phyloP scores from a whole-genome alignment of 1,139 yeast species.

The Taphrina sp. region DNA sequence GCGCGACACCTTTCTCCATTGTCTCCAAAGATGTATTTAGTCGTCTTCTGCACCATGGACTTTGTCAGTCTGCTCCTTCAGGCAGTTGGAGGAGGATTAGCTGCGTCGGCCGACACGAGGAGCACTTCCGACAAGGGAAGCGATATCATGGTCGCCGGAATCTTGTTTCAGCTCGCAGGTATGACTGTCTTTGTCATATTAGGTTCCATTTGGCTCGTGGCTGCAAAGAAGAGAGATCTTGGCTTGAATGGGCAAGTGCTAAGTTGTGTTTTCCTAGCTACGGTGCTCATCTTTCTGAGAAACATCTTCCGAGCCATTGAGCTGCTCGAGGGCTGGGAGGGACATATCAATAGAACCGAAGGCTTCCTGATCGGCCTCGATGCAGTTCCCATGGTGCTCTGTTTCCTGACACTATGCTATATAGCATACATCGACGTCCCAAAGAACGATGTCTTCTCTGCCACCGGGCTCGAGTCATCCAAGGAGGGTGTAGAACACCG shows the following conservation, averaged over 20 bases:
- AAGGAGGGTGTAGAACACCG: too few relatives aligned
- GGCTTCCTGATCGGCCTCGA: constrained; percentile 73
- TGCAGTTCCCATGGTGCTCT: constrained; percentile 60
- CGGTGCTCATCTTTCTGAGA: constrained; percentile 63
- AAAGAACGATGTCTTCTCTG: neutral
- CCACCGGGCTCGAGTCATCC: too few relatives aligned
- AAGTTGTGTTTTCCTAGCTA: constrained; percentile 44
- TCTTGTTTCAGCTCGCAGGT: constrained; percentile 71
- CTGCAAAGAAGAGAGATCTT: constrained; percentile 47
- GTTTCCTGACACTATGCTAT: constrained; percentile 10
- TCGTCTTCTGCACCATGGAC: constrained; percentile 27
- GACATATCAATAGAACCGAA: constrained; percentile 68
- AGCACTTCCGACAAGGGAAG: constrained; percentile 56
- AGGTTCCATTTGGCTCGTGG: constrained; percentile 56
- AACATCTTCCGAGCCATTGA: constrained; percentile 81
- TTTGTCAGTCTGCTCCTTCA: constrained; percentile 23
- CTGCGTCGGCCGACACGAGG: constrained; percentile 54
- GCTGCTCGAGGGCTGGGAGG: constrained; percentile 72
- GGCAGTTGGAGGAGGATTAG: constrained; percentile 68
- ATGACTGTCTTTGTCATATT: constrained; percentile 63
- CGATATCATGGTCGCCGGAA: constrained; percentile 77
- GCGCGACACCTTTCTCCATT: constrained; percentile 23
- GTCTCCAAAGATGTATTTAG: constrained; percentile 18
- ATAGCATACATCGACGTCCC: constrained; percentile 2
- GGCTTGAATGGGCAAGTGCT: constrained; percentile 1